Base-by-base conservation (phyloP, 352 stramenopile genomes). In the Stramenopiles sp. region DNA sequence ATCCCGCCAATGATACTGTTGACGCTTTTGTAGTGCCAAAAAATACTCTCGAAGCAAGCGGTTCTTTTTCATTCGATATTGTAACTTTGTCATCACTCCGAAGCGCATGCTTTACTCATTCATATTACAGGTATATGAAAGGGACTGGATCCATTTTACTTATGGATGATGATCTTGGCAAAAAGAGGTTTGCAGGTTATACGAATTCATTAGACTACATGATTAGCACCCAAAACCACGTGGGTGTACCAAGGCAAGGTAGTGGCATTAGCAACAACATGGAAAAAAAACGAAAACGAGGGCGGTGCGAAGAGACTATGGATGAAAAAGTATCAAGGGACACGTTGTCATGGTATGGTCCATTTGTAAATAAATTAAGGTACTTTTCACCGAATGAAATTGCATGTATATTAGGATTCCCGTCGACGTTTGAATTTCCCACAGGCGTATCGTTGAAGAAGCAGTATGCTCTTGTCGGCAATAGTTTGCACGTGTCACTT, bases 11-110 rank as follows among this genome's bases (percentile, higher is more conserved):
- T 55, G 14, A 55, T 55, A 14, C 14, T 4, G 39, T 14, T 14
- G 14, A 55, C 4, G 4, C 14, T 14, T 55, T 55, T 4, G 39
- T 55, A 55, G 39, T 55, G 14, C 87, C 87, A 7, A 67, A 82
- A 81, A 88, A 88, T 81, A 25, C 89, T 7, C 44, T 88, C 30
- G 55, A 83, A 0, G 85, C 81, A 32, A 84, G 82, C 78, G 86
- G 87, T 14, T 80, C 86, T 1, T 91, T 87, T 87, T 90, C 87
- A 81, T 88, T 91, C 85, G 88, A 91, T 81, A 86, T 90, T 81
- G 87, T 89, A 7, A 85, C 85, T 39, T 83, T 85, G 8, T n/a
- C 75, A 8, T 80, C 86, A 80, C 87, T 80, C 30, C 4, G 71
- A 78, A 78, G 71, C 22, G 82, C 87, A n/a, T 91, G 88, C 76